Percentiles rank a stretch among this genome's conserved stretches.
Conservation (phyloP, 2,329 filamentous ascomycete genomes). For the Bipolaris bicolor region DNA sequence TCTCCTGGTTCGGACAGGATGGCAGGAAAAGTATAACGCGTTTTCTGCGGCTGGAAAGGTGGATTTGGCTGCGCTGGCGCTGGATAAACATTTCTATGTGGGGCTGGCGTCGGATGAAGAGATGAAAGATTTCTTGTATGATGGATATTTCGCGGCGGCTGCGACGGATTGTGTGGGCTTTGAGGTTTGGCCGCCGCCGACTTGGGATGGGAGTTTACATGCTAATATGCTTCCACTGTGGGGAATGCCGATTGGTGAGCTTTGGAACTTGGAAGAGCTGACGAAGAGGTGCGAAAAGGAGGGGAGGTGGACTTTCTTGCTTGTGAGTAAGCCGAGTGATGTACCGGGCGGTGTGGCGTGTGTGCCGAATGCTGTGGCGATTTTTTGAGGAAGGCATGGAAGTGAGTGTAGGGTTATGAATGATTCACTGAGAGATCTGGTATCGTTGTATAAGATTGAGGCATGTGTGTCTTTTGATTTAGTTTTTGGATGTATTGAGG, state of each 20-base stretch:
- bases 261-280: constrained; percentile 45
- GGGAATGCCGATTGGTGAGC: constrained; percentile 46
- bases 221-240: constrained; percentile 34
- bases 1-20: constrained; percentile 40
- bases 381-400: constrained; percentile 17
- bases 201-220: constrained; percentile 28
- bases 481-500: no score
- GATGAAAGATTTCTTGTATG: constrained; percentile 86
- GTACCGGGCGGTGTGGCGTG: constrained; percentile 38
- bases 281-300: constrained; percentile 35
- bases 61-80: constrained; percentile 13
- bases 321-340: constrained; percentile 59
- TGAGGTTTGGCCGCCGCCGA: constrained; percentile 36
- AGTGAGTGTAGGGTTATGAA: not conserved
- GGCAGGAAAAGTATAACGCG: constrained; percentile 21
- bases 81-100: constrained; percentile 33
- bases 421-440: no score
- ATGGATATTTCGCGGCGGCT: constrained; percentile 51
- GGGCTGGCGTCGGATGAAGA: constrained; percentile 84
- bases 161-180: constrained; percentile 45
- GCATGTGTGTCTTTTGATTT: no score
- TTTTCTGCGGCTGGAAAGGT: constrained; percentile 16
- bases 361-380: constrained; percentile 37
- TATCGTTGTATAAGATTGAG: no score
- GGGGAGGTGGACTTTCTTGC: constrained; percentile 56